Evolutionary conservation across 225 moss, liverwort and hornwort species (phyloP).

Genomic region (Straminergon stramineum): DNA sequence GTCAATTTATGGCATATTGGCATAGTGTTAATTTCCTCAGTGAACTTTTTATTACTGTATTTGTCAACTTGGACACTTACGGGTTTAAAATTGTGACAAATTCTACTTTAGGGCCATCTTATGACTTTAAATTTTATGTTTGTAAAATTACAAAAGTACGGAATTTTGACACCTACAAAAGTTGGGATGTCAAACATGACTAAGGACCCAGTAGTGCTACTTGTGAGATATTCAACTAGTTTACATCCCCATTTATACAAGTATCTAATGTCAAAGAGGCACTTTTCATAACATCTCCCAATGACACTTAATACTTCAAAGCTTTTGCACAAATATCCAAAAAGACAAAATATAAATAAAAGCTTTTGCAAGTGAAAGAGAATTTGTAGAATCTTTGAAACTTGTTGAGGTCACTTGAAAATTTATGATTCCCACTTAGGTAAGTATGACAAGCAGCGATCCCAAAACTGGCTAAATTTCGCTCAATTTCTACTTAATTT

Average conservation of each 20-base stretch:
- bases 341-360: background rate
- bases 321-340: background rate
- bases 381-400: background rate
- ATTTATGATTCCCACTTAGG: background rate
- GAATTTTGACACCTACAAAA: background rate
- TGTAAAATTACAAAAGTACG: background rate
- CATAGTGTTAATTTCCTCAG: too few species aligned
- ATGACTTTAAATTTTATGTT: background rate
- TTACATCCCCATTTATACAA: background rate
- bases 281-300: background rate
- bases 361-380: background rate
- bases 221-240: too few species aligned
- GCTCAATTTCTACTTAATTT: too few species aligned
- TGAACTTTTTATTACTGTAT: background rate
- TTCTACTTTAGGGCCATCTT: background rate
- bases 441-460: background rate
- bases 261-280: background rate
- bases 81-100: background rate
- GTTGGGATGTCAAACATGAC: background rate
- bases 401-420: background rate
- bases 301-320: background rate
- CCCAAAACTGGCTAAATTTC: too few species aligned
- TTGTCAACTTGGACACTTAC: background rate
- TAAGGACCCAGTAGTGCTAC: background rate
- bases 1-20: background rate